Evolutionary conservation across 225 moss, liverwort and hornwort species (phyloP).

Genomic region (Straminergon stramineum): DNA sequence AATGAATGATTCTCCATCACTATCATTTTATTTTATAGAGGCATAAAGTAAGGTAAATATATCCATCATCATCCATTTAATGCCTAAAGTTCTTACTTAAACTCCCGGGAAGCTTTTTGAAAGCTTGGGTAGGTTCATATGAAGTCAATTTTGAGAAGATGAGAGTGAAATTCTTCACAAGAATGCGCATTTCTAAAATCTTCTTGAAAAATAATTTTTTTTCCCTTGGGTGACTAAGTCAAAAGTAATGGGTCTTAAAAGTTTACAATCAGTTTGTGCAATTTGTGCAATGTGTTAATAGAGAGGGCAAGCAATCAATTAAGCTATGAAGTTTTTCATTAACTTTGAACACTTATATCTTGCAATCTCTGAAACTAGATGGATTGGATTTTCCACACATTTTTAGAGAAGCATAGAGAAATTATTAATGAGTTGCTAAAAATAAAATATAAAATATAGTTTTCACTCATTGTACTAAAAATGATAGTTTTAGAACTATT

Average conservation of each 20-base stretch:
- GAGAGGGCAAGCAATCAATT: rapidly evolving
- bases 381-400: not conserved
- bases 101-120: rapidly evolving
- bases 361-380: not conserved
- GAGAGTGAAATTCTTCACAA: rapidly evolving
- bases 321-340: not conserved
- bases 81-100: not conserved
- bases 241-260: not conserved
- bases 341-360: not conserved
- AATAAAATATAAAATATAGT: no score
- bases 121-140: not conserved
- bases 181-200: not conserved
- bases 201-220: rapidly evolving
- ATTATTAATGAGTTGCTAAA: no score
- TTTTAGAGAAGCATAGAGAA: no score
- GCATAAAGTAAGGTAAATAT: not conserved
- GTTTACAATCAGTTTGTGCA: rapidly evolving
- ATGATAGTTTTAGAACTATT: no score
- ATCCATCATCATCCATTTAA: not conserved
- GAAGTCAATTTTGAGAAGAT: not conserved
- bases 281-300: rapidly evolving
- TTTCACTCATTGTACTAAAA: no score
- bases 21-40: not conserved
- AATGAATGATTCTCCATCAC: not conserved
- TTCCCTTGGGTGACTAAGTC: not conserved